Conservation (phyloP, 768 basidiomycete genomes). For the Trametes cubensis region DNA sequence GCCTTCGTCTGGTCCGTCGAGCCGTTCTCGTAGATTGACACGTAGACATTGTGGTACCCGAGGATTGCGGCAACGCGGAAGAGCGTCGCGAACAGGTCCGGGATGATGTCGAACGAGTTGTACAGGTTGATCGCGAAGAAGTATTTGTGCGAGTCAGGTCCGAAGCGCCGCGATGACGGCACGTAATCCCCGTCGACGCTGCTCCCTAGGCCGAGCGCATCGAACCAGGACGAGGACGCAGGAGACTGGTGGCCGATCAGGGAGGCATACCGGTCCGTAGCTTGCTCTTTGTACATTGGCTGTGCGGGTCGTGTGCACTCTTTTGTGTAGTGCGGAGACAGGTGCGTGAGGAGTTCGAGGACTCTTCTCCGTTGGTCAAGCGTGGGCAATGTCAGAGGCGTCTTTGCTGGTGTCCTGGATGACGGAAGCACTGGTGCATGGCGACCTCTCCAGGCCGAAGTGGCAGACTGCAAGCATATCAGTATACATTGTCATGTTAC, state of each 20-base stretch:
- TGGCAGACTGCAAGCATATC: constrained; percentile 23
- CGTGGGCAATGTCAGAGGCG: constrained; percentile 75
- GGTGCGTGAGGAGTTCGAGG: constrained; percentile 81
- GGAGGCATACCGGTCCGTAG: constrained; percentile 78
- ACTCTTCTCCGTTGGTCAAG: constrained; percentile 83
- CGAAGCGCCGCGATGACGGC: constrained; percentile 35
- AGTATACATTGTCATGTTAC: not conserved
- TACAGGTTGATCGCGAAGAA: constrained; percentile 99
- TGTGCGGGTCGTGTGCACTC: constrained; percentile 89
- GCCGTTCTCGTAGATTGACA: constrained; percentile 99
- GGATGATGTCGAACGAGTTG: constrained; percentile 98
- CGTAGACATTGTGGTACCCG: constrained; percentile 97
- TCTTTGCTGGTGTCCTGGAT: constrained; percentile 50
- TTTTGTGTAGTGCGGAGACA: constrained; percentile 90
- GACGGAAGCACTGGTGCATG: constrained; percentile 51
- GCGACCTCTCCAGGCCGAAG: constrained; percentile 56
- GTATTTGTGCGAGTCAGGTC: constrained; percentile 85
- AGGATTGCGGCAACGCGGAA: constrained; percentile 91
- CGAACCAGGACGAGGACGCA: constrained; percentile 61
- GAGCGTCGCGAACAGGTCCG: constrained; percentile 94
- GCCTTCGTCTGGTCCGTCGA: constrained; percentile 99
- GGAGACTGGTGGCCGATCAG: constrained; percentile 79
- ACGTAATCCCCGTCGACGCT: constrained; percentile 43
- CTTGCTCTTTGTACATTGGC: constrained; percentile 83
- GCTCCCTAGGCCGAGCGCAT: constrained; percentile 55